These are phyloP conservation scores for Ogataea degrootiae DNA, from an alignment of 805 yeast species.

Conservation along the genomic window DNA sequence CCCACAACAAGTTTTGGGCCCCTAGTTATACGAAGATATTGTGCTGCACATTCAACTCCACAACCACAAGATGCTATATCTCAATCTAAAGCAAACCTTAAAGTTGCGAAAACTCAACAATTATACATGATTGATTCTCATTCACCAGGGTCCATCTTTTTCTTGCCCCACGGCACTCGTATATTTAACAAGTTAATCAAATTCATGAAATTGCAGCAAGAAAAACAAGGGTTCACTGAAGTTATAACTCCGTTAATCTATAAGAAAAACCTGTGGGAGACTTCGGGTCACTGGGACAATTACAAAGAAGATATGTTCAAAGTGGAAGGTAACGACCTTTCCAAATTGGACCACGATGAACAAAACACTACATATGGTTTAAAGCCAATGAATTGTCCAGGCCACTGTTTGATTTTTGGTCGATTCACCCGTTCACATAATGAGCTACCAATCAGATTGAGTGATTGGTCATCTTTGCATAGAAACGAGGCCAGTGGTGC, in stretches of 20 bases:
- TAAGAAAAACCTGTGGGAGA: slow-evolving; percentile 79
- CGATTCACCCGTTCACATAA: slow-evolving; percentile 74
- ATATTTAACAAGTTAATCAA: slow-evolving; percentile 72
- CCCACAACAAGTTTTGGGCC: too few species aligned
- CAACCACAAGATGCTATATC: slow-evolving; percentile 14
- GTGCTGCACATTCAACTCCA: slow-evolving; percentile 2
- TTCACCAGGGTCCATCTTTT: slow-evolving; percentile 91
- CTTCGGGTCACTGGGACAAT: slow-evolving; percentile 87
- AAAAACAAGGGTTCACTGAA: slow-evolving; percentile 79
- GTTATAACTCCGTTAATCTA: slow-evolving; percentile 90
- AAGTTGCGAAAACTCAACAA: slow-evolving; percentile 62
- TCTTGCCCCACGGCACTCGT: slow-evolving; percentile 88
- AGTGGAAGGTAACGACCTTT: slow-evolving; percentile 56
- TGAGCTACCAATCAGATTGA: slow-evolving; percentile 78
- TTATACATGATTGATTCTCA: slow-evolving; percentile 72
- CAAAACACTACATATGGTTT: slow-evolving; percentile 55
- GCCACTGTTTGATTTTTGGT: slow-evolving; percentile 77
- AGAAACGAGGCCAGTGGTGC: slow-evolving; percentile 96
- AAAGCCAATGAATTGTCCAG: slow-evolving; percentile 75
- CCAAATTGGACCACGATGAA: slow-evolving; percentile 32
- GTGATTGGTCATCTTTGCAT: slow-evolving; percentile 90
- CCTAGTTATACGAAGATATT: slow-evolving; percentile 2
- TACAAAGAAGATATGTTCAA: slow-evolving; percentile 89
- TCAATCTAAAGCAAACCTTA: slow-evolving; percentile 31
- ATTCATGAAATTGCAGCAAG: slow-evolving; percentile 84